These are phyloP conservation scores for Dothistroma septosporum DNA, from an alignment of 2,329 filamentous ascomycete genomes.

Conservation along the genomic window DNA sequence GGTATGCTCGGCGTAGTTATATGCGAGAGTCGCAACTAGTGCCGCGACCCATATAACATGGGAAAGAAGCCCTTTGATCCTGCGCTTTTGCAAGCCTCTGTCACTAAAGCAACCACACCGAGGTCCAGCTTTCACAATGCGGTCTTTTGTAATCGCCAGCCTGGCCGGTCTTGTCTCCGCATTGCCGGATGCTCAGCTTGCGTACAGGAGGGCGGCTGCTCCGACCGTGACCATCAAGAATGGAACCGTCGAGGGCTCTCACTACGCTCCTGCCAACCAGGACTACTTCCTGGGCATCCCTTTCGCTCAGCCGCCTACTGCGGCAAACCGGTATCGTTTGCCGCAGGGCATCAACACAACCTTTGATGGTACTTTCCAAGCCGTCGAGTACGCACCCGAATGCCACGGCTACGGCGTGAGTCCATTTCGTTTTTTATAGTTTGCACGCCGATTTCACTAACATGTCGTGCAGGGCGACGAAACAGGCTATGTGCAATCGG, in stretches of 20 bases:
- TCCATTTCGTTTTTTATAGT: not conserved
- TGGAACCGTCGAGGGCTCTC: constrained; percentile 40
- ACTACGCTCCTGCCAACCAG: constrained; percentile 41
- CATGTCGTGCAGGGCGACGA: constrained; percentile 21
- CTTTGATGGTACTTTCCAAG: constrained; percentile 39
- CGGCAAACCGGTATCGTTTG: constrained; percentile 32
- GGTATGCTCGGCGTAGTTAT: not conserved
- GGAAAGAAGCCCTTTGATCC: not conserved
- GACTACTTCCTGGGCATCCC: constrained; percentile 45
- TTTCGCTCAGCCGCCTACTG: constrained; percentile 36
- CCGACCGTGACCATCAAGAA: constrained; percentile 41
- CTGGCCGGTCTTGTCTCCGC: constrained; percentile 14
- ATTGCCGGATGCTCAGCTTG: not conserved
- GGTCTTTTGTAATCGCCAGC: constrained; percentile 6
- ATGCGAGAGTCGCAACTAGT: not conserved
- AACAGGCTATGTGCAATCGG: constrained; percentile 40
- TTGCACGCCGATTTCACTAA: not conserved
- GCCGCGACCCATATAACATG: not conserved
- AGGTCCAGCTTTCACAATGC: constrained; percentile 9
- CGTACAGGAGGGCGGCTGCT: constrained; percentile 4
- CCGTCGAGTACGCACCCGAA: constrained; percentile 40
- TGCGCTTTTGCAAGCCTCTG: not conserved
- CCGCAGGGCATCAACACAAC: constrained; percentile 36
- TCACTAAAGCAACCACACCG: not conserved
- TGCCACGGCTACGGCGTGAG: constrained; percentile 41